A percentile compares a stretch with the other conserved stretches of the same genome.
phyloP scores from a whole-genome alignment of 208 protist genomes.

The Crithidia expoeki region DNA sequence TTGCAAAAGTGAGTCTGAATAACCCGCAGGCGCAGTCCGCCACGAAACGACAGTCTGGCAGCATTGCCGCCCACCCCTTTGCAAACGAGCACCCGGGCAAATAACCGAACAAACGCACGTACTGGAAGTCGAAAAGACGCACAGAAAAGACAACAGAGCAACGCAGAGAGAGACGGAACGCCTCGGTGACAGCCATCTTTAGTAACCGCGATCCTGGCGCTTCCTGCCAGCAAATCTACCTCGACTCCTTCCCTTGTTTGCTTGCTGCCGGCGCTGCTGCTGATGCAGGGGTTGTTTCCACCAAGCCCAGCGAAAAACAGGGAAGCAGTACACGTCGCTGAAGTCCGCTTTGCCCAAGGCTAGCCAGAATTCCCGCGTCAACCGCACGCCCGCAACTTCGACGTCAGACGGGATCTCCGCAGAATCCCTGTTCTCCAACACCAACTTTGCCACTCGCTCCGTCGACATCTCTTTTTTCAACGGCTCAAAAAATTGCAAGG shows the following conservation, averaged over 20 bases:
- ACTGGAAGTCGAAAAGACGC: no score
- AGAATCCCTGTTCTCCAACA: slow-evolving; percentile 42
- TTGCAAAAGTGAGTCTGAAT: no score
- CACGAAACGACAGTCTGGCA: no score
- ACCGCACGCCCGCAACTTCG: slow-evolving; percentile 38
- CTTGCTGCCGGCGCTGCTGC: not conserved
- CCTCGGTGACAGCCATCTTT: not conserved
- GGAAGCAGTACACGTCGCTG: slow-evolving; percentile 64
- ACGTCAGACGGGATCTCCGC: slow-evolving; percentile 43
- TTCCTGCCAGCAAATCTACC: slow-evolving; percentile 20
- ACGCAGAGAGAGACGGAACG: not conserved
- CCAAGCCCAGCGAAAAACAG: slow-evolving; percentile 47
- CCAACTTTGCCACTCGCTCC: slow-evolving; percentile 40
- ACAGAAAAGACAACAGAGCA: no score
- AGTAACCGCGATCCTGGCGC: not conserved
- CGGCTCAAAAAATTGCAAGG: slow-evolving; percentile 41
- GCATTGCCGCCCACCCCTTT: no score
- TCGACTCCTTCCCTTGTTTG: not conserved
- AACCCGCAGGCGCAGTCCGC: no score
- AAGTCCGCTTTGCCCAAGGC: slow-evolving; percentile 64
- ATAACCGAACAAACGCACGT: no score
- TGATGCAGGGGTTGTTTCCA: not conserved
- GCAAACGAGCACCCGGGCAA: no score
- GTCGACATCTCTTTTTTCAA: slow-evolving; percentile 54
- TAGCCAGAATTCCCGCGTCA: slow-evolving; percentile 67